Conservation (phyloP, 2,329 filamentous ascomycete species). For the Xylaria polymorpha region DNA sequence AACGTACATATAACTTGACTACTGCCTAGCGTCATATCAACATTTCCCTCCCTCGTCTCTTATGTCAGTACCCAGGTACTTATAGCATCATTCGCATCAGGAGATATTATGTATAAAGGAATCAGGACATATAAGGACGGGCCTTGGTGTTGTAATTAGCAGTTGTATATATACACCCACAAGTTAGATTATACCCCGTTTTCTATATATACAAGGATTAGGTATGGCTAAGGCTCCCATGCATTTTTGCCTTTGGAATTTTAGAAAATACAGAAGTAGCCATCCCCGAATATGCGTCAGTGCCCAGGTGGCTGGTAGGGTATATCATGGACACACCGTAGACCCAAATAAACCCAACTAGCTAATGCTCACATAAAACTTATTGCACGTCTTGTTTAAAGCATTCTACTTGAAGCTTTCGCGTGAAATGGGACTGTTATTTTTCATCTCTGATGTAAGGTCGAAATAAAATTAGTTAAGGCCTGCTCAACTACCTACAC, state of each 20-base stretch:
- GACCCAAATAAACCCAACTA: background rate
- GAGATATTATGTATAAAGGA: slow-evolving; percentile 20
- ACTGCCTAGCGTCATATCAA: background rate
- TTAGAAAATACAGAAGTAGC: background rate
- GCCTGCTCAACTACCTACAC: too few relatives aligned
- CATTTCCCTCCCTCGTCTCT: background rate
- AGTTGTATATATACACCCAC: slow-evolving; percentile 24
- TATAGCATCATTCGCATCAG: background rate
- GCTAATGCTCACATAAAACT: too few relatives aligned
- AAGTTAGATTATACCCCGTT: slow-evolving; percentile 35
- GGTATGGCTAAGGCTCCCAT: background rate
- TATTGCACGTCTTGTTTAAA: too few relatives aligned
- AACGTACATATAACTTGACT: background rate
- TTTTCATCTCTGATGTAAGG: too few relatives aligned
- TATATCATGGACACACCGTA: background rate
- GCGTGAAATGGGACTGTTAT: too few relatives aligned
- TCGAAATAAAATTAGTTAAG: too few relatives aligned
- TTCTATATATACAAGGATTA: slow-evolving; percentile 25
- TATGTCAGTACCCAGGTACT: background rate
- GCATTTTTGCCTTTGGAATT: background rate
- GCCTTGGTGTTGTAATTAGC: slow-evolving; percentile 15
- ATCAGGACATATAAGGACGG: slow-evolving; percentile 13
- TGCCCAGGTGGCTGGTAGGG: too few relatives aligned
- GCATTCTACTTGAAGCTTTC: too few relatives aligned
- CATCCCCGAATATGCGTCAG: too few relatives aligned